Evolutionary conservation across 163 green algal species (phyloP), one percentile per base, ranked within the genome.

Genomic region (Coccomyxa subellipsoidea): DNA sequence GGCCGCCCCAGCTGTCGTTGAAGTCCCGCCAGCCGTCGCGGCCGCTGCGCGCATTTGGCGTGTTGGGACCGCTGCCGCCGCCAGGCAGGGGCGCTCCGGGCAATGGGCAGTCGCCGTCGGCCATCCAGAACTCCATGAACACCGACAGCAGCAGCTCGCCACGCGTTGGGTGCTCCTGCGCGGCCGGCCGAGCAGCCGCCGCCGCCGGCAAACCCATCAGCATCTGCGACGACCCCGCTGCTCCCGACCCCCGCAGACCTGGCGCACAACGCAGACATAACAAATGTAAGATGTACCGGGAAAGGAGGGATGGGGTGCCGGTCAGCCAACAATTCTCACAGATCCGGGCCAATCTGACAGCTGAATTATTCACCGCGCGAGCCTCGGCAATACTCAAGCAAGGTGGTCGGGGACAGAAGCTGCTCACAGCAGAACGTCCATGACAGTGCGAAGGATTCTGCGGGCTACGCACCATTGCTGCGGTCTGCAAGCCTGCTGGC

Each of bases 61-160:
- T 73, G 66, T n/a, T 34, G 66, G 66, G 66, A n/a, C 66, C 66
- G 66, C 66, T 73, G 47, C 47, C 76, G 37, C 66, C 66, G 4
- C 29, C 66, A n/a, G 66, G 25, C 0, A 76, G 29, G n/a, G 79
- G 31, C 73, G 83, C 81, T 21, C 78, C 31, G 21, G 90, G 90
- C 76, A 95, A 71, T 8, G 90, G 91, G 78, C 96, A 88, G 36
- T 94, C 88, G 6, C 87, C 81, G 72, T 97, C 94, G 10, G 91
- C 94, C 59, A 96, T 82, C 94, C 93, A 97, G 69, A 95, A 96
- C 90, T 97, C 94, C 0, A 94, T 39, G 70, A 97, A 86, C 59
- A 94, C 89, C 38, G 86, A 92, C 54, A 94, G 86, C 71, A 97
- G 83, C 21, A 93, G 54, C 21, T 87, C 47, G 9, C 88, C 89